Evolutionary conservation across 2,329 filamentous ascomycete species (phyloP), one percentile per base, ranked within the genome.

Genomic region (Apiospora kogelbergensis): DNA sequence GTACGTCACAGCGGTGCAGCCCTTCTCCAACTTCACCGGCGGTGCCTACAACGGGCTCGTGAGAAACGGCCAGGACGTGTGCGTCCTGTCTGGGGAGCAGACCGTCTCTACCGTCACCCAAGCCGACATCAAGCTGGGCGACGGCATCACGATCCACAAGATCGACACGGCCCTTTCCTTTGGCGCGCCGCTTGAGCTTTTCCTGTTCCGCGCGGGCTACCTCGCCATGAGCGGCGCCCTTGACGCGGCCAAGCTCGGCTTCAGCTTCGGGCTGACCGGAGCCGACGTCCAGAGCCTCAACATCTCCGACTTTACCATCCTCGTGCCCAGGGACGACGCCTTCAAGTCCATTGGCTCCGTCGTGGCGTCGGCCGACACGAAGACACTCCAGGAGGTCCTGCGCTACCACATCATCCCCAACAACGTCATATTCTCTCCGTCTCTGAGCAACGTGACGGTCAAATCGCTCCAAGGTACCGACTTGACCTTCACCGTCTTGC

Each of bases 21-120:
- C 81, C 0, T 79, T 80, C 68, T 75, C 76, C 7, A 80, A 81
- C 72, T 78, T 80, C 66, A 80, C 79, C 4, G 78, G 78, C 17
- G 79, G 79, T 3, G 77, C 78, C 53, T 79, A 80, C 68, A 78
- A 80, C n/a, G 79, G 75, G 4, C 73, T 80, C 40, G 76, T 80
- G 20, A 76, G 72, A 65, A 74, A 80, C 37, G 76, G 76, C 0
- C 69, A 75, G 3, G 71, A 78, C 40, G 78, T 80, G 3, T 76
- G 74, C 68, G 70, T 81, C 24, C 68, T 80, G 37, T 80, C 77
- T 46, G 79, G 79, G 1, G 77, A 79, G 53, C 73, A 76, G 44
- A 76, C 73, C 3, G 40, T 79, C 1, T 78, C 77, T 6, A 76
- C 74, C 4, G 79, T 81, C 5, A 80, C 76, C 33, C 68, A 79